These are phyloP conservation scores for Sindora glabra DNA, from an alignment of 306 rosid genomes.

Conservation along the genomic window DNA sequence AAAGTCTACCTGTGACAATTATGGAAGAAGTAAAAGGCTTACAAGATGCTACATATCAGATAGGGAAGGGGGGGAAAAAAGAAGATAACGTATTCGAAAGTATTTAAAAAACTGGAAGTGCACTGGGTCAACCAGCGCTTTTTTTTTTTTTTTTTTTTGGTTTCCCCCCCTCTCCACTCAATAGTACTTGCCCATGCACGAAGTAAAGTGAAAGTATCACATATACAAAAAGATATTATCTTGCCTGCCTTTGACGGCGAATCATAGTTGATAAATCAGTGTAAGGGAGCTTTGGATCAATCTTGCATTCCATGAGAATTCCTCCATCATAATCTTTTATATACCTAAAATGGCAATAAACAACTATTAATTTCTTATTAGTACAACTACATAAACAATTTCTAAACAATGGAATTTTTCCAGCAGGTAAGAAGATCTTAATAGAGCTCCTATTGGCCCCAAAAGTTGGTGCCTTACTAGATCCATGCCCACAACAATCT, in stretches of 20 bases:
- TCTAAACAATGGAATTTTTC: no score
- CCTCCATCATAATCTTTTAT: slow-evolving; percentile 99
- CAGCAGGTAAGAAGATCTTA: no score
- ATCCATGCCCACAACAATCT: not conserved
- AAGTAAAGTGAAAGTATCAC: slow-evolving; percentile 11
- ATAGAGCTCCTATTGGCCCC: no score
- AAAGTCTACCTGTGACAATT: slow-evolving; percentile 1
- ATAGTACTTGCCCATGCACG: no score
- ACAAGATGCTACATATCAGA: not conserved
- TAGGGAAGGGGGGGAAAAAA: slow-evolving; percentile 1
- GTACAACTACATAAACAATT: not conserved
- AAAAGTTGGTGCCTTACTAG: not conserved
- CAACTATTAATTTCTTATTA: not conserved
- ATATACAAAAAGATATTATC: not conserved
- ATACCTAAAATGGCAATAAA: slow-evolving; percentile 49
- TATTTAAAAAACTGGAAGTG: not conserved
- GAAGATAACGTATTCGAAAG: not conserved
- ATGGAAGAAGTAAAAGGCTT: not conserved
- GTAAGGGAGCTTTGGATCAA: slow-evolving; percentile 89
- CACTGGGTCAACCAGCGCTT: no score
- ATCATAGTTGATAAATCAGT: slow-evolving; percentile 91
- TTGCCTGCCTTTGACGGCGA: slow-evolving; percentile 90
- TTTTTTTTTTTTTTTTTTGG: not conserved
- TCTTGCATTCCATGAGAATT: slow-evolving; percentile 94
- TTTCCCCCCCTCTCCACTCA: no score